Percentiles rank a stretch among this genome's conserved stretches.
Conservation (phyloP, 495 filamentous ascomycete genomes). For the Trichoderma parareesei region DNA sequence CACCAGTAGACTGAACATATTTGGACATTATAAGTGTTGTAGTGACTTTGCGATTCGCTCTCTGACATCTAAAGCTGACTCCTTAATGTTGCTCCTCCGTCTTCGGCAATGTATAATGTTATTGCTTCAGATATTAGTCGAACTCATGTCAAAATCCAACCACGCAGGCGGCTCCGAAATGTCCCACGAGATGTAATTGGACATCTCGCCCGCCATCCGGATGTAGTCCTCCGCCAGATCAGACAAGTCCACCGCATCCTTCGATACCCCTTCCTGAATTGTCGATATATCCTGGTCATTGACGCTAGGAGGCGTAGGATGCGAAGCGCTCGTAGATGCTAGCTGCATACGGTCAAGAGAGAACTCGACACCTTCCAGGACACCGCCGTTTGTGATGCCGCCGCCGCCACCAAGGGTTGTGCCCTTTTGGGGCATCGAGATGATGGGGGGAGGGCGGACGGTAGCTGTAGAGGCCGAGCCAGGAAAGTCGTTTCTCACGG, state of each 20-base stretch:
- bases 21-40: no score
- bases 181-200: slow-evolving; percentile 13
- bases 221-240: slow-evolving; percentile 10
- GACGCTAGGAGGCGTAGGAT: not conserved
- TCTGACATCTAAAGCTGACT: no score
- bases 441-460: slow-evolving; percentile 1
- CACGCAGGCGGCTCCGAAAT: slow-evolving; percentile 10
- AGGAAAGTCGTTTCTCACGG: not conserved
- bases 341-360: not conserved
- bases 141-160: slow-evolving; percentile 13
- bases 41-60: no score
- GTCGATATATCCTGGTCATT: not conserved
- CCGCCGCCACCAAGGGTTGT: not conserved
- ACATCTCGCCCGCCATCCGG: slow-evolving; percentile 13
- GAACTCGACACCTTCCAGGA: not conserved
- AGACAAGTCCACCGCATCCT: not conserved
- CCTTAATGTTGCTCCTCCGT: not conserved
- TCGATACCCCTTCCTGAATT: not conserved
- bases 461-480: not conserved
- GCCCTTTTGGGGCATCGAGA: not conserved
- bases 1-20: no score
- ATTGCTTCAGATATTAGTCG: not conserved
- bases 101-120: not conserved
- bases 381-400: not conserved
- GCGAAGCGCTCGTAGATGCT: not conserved